Evolutionary conservation across 306 rosid species (phyloP), one percentile per base, ranked within the genome.

Genomic region (Hippophae rhamnoides): DNA sequence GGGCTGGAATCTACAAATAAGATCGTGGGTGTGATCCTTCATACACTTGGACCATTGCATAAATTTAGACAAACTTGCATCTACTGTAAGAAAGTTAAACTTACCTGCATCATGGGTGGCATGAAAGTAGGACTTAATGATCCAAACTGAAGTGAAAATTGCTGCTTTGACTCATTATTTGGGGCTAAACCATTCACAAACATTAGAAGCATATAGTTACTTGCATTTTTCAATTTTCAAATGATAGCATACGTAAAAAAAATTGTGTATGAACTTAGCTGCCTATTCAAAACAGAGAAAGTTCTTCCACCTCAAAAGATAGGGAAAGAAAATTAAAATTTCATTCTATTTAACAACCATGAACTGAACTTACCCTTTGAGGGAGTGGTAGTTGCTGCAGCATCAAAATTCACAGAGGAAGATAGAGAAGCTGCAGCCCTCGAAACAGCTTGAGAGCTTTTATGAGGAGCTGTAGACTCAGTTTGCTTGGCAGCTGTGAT

Each of bases 81-180:
- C 3, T 31, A 4, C 5, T 31, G 23, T 54, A 45, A 60, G 38
- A 13, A n/a, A 58, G 10, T 57, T 41, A 25, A 61, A 66, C 65
- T 45, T 79, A 93, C 97, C 64, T 79, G 85, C 85, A 88, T 73
- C 47, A 79, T 89, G 68, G 23, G 23, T 18, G 86, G 86, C 81
- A 89, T 62, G 62, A 77, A 64, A 45, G 79, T 81, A 43, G 99
- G 97, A 71, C 69, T 77, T 43, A 93, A 76, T 10, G 99, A 78
- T 56, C 99, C 99, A 72, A 93, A 93, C 68, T 93, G 99, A 60
- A 93, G 71, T 57, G 95, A 12, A 52, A 82, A 73, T 12, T 79
- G 73, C 38, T 31, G 38, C 80, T 78, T 85, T 13, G 89, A 64
- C 9, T 72, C 77, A 78, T 89, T 97, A 63, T 82, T 95, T n/a